Base-by-base conservation (phyloP, 163 green algal genomes). In the Scenedesmus sp. region DNA sequence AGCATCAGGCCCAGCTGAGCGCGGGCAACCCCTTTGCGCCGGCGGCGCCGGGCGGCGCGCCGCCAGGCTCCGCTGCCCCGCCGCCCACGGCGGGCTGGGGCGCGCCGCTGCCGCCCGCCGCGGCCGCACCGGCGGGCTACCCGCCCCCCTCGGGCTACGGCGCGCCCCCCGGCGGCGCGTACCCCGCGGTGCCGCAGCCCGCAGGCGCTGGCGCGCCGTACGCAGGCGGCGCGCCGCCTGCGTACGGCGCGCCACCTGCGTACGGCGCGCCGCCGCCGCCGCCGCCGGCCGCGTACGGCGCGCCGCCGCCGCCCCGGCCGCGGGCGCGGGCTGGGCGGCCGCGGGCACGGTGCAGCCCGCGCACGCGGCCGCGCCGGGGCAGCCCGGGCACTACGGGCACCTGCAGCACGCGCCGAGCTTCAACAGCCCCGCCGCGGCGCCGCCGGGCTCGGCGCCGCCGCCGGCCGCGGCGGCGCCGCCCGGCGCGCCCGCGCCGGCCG, bases 351-450 rank as follows among this genome's bases (percentile, higher is more conserved):
- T 77, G 26, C 51, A 77, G 53, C 24, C 69, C 17, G 36, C 33
- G 14, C 0, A 17, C 26, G 69, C 50, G 63, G 48, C 69, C 42
- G 36, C 3, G 10, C 31, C 69, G 11, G 69, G 69, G 3, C 51
- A 77, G 69, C 54, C 44, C 64, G 69, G 69, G 2, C 69, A 77
- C 39, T 77, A 77, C 57, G 69, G 69, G 11, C 53, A 66, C 34
- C 69, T 77, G 13, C 29, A 47, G 26, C 45, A 70, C 15, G 71
- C 71, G 14, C 71, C 71, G 10, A 79, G 71, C 57, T 79, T 79
- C 56, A 79, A 79, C 71, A 70, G 42, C 31, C n/a, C n/a, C n/a
- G n/a, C n/a, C n/a, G n/a, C n/a, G n/a, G n/a, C n/a, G 71, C 71
- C 18, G 14, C 56, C 33, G 50, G 54, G 17, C 17, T 45, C 34